Percentiles rank a stretch among this genome's conserved stretches.
Evolutionary conservation across 768 basidiomycete genomes (phyloP).

Genomic region (Leccinum obscurum): DNA sequence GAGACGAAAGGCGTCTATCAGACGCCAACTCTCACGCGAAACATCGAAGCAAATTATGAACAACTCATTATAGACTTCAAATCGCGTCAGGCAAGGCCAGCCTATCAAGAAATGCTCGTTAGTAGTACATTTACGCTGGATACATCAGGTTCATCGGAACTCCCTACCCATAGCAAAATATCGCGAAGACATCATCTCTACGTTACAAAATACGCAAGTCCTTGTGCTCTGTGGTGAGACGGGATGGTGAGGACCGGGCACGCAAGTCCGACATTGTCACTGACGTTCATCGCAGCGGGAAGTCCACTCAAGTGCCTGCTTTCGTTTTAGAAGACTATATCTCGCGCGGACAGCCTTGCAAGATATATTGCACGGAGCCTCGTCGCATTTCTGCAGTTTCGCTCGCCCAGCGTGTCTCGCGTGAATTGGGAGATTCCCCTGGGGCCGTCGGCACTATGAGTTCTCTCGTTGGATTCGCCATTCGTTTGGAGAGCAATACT

Average conservation of each 20-base stretch:
- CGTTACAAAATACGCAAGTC: slow-evolving; percentile 74
- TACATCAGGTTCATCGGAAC: slow-evolving; percentile 67
- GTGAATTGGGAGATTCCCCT: slow-evolving; percentile 84
- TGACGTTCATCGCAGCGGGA: slow-evolving; percentile 59
- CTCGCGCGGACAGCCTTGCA: slow-evolving; percentile 76
- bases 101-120: slow-evolving; percentile 90
- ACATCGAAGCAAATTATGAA: slow-evolving; percentile 36
- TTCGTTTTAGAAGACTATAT: slow-evolving; percentile 93
- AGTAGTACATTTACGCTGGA: slow-evolving; percentile 31
- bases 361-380: slow-evolving; percentile 94
- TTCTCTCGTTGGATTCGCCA: slow-evolving; percentile 92
- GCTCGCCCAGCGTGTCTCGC: slow-evolving; percentile 88
- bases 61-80: slow-evolving; percentile 59
- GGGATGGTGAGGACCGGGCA: slow-evolving; percentile 58
- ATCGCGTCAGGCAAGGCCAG: slow-evolving; percentile 56
- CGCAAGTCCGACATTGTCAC: slow-evolving; percentile 27
- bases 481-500: slow-evolving; percentile 87
- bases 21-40: slow-evolving; percentile 7
- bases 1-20: slow-evolving; percentile 21
- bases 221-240: slow-evolving; percentile 87
- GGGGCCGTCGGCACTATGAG: slow-evolving; percentile 72
- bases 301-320: slow-evolving; percentile 93
- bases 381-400: slow-evolving; percentile 96
- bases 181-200: slow-evolving; percentile 67
- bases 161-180: slow-evolving; percentile 85